Conservation (phyloP, 176 grass and related monocot genomes). For the Oryza punctata region DNA sequence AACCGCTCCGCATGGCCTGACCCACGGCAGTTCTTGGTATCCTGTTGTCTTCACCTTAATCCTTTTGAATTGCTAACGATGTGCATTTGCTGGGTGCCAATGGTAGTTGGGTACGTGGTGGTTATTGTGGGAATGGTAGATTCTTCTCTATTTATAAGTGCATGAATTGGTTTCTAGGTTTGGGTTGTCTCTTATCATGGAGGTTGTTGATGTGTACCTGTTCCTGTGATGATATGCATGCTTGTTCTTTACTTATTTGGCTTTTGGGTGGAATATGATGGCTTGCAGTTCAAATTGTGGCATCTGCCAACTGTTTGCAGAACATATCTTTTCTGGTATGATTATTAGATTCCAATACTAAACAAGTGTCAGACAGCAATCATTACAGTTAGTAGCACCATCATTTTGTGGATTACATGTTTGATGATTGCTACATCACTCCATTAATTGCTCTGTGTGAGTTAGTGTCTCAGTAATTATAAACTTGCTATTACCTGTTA, state of each 20-base stretch:
- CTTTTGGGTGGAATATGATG: slow-evolving; percentile 44
- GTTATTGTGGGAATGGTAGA: slow-evolving; percentile 11
- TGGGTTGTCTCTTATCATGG: slow-evolving; percentile 27
- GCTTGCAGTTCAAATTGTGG: slow-evolving; percentile 31
- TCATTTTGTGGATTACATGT: slow-evolving; percentile 27
- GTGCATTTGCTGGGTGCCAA: not conserved
- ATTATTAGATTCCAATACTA: slow-evolving; percentile 43
- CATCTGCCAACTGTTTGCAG: slow-evolving; percentile 43
- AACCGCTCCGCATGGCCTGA: slow-evolving; percentile 94
- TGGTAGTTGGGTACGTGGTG: not conserved
- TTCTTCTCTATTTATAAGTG: slow-evolving; percentile 12
- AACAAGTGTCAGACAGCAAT: slow-evolving; percentile 43
- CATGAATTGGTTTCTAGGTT: slow-evolving; percentile 3
- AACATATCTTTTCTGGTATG: slow-evolving; percentile 16
- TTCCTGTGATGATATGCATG: slow-evolving; percentile 24
- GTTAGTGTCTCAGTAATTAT: slow-evolving; percentile 1
- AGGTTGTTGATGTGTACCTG: slow-evolving; percentile 41
- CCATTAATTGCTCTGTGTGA: not conserved
- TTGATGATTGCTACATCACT: not conserved
- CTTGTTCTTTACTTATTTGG: slow-evolving; percentile 25
- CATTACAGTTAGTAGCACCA: slow-evolving; percentile 30
- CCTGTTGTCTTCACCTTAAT: not conserved
- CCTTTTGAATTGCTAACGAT: not conserved
- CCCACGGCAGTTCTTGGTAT: slow-evolving; percentile 90
- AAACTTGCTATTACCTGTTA: not conserved